A percentile compares a stretch with the other conserved stretches of the same genome.
Conservation (phyloP, 108 stramenopile species). For the Fragilariopsis cylindrus region DNA sequence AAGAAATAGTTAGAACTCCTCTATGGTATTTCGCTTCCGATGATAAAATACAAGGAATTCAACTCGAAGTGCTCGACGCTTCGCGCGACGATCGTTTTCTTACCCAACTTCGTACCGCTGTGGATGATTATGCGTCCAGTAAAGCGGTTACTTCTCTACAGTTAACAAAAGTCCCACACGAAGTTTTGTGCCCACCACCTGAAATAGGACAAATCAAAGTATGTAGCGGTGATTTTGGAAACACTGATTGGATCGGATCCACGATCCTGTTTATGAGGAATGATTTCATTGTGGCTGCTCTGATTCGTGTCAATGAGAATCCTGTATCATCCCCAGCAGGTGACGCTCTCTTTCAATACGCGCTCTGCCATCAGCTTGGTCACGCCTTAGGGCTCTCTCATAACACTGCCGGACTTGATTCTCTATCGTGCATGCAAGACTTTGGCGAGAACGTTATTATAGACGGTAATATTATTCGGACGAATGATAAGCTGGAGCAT, state of each 20-base stretch:
- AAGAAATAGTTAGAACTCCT: background rate
- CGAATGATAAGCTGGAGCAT: constrained; percentile 5
- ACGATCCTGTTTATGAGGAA: constrained; percentile 11
- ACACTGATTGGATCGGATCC: constrained; percentile 10
- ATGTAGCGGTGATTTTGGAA: constrained; percentile 21
- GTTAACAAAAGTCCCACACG: constrained; percentile 3
- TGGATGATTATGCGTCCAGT: constrained; percentile 12
- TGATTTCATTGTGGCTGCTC: constrained; percentile 8
- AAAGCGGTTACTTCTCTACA: background rate
- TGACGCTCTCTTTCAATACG: constrained; percentile 11
- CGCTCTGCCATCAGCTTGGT: constrained; percentile 15
- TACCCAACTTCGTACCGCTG: background rate
- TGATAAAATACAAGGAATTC: constrained; percentile 3
- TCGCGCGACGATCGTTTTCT: constrained; percentile 1
- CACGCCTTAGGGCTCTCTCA: constrained; percentile 9
- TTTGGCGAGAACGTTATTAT: background rate
- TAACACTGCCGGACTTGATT: background rate
- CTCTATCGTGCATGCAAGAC: constrained; percentile 11
- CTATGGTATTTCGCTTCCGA: constrained; percentile 14
- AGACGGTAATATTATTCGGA: background rate
- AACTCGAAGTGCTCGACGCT: constrained; percentile 6
- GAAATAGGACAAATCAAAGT: constrained; percentile 9
- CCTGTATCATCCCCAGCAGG: background rate
- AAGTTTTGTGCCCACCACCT: constrained; percentile 6
- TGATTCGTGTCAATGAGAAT: constrained; percentile 12